A percentile compares a stretch with the other conserved stretches of the same genome.
Evolutionary conservation across 2,329 filamentous ascomycete genomes (phyloP).

Genomic region (Fusarium poae): DNA sequence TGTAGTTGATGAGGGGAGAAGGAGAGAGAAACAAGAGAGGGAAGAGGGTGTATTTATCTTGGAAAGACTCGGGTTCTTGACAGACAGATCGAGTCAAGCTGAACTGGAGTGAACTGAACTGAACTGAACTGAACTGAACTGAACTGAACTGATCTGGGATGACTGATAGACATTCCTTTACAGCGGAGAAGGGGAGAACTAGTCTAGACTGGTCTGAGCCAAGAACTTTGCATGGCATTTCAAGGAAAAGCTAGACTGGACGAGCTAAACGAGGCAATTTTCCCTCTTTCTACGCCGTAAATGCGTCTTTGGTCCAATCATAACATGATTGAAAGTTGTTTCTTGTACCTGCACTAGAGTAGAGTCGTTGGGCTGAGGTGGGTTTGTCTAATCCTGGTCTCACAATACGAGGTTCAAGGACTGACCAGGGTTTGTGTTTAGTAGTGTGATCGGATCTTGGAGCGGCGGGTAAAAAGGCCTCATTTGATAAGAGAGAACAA

Average conservation of each 20-base stretch:
- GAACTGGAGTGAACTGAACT: neutral
- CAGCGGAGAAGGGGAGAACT: neutral
- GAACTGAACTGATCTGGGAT: slow-evolving; percentile 3
- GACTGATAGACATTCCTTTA: slow-evolving; percentile 1
- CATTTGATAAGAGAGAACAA: slow-evolving; percentile 29
- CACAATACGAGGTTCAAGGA: slow-evolving; percentile 27
- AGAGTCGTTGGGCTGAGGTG: slow-evolving; percentile 30
- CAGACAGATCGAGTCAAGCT: neutral
- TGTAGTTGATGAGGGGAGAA: slow-evolving; percentile 29
- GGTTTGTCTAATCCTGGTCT: slow-evolving; percentile 16
- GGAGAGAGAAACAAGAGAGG: neutral
- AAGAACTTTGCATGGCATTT: slow-evolving; percentile 3
- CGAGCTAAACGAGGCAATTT: slow-evolving; percentile 33
- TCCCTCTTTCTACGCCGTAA: slow-evolving; percentile 16
- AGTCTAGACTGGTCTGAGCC: slow-evolving; percentile 10
- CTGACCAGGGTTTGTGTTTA: neutral
- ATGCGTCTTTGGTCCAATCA: slow-evolving; percentile 23
- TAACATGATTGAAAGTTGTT: slow-evolving; percentile 32
- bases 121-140: slow-evolving; percentile 1
- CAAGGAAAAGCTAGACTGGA: neutral
- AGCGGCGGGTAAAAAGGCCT: slow-evolving; percentile 13
- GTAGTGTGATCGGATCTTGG: slow-evolving; percentile 30
- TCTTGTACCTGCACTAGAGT: slow-evolving; percentile 34
- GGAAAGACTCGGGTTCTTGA: neutral
- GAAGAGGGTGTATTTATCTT: slow-evolving; percentile 37